phyloP scores from a whole-genome alignment of 192 early-diverging fungal species.

The Coemansia asiatica region DNA sequence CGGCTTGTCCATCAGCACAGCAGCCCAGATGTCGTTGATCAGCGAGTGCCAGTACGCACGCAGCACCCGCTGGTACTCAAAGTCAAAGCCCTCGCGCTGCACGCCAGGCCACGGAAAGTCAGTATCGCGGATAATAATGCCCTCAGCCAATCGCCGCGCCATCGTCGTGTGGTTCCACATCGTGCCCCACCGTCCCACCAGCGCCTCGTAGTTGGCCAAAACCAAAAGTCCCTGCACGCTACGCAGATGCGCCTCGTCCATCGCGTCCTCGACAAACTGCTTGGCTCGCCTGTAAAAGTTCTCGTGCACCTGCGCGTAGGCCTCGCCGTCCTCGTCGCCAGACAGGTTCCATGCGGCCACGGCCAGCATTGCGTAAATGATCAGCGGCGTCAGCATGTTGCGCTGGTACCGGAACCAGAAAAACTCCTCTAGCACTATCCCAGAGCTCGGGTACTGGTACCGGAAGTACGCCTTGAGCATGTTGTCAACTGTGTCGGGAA shows the following conservation, averaged over 20 bases:
- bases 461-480: conserved; percentile 54
- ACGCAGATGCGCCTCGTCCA: conserved; percentile 52
- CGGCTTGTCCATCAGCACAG: conserved; percentile 55
- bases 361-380: conserved; percentile 52
- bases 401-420: conserved; percentile 53
- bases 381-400: conserved; percentile 54
- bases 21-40: conserved; percentile 53
- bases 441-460: conserved; percentile 53
- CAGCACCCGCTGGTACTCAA: conserved; percentile 52
- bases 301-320: conserved; percentile 43
- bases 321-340: conserved; percentile 25
- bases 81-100: conserved; percentile 43
- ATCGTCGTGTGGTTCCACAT: conserved; percentile 58
- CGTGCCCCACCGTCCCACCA: conserved; percentile 54
- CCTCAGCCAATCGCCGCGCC: conserved; percentile 49
- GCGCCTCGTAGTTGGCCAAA: conserved; percentile 52
- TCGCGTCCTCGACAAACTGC: conserved; percentile 51
- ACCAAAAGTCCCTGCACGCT: conserved; percentile 53
- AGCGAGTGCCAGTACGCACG: conserved; percentile 57
- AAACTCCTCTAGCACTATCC: conserved; percentile 49
- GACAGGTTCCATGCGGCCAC: conserved; percentile 52
- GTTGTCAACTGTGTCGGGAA: conserved; percentile 46
- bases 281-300: conserved; percentile 46
- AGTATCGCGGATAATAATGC: conserved; percentile 46
- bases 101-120: conserved; percentile 52